A percentile compares a stretch with the other conserved stretches of the same genome.
These are phyloP conservation scores for Trypanosoma vivax DNA, from an alignment of 208 protist species.

Conservation along the genomic window DNA sequence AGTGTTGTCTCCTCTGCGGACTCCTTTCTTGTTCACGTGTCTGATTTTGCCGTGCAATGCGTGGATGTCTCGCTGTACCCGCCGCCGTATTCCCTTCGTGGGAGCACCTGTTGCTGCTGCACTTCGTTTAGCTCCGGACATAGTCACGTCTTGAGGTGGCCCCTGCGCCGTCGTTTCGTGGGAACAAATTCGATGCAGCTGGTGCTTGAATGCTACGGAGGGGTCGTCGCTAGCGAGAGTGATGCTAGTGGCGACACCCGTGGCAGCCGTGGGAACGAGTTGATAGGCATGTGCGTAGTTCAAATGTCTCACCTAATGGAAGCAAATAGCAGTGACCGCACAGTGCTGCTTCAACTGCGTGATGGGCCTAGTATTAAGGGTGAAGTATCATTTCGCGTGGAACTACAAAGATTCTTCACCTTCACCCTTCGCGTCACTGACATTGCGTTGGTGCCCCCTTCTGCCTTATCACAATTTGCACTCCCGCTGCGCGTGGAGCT, in stretches of 20 bases:
- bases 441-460: background rate
- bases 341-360: background rate
- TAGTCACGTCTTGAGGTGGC: slow-evolving; percentile 1
- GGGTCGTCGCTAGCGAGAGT: too few relatives aligned
- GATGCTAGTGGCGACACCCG: too few relatives aligned
- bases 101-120: background rate
- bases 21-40: slow-evolving; percentile 5
- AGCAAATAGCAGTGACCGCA: background rate
- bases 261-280: background rate
- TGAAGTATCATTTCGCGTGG: slow-evolving; percentile 9
- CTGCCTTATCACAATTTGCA: background rate
- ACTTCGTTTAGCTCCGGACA: background rate
- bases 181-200: background rate
- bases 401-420: background rate
- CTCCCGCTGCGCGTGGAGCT: slow-evolving; percentile 4
- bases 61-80: slow-evolving; percentile 6
- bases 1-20: background rate
- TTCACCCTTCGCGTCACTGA: background rate
- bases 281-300: slow-evolving; percentile 7
- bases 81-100: slow-evolving; percentile 15
- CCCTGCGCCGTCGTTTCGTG: background rate
- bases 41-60: slow-evolving; percentile 3
- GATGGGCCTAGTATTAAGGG: background rate
- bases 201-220: slow-evolving; percentile 10
- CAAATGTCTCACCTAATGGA: background rate